Percentiles rank a stretch among this genome's conserved stretches.
Conservation (phyloP, 2,329 filamentous ascomycete species). For the Ophiostoma novo-ulmi region DNA sequence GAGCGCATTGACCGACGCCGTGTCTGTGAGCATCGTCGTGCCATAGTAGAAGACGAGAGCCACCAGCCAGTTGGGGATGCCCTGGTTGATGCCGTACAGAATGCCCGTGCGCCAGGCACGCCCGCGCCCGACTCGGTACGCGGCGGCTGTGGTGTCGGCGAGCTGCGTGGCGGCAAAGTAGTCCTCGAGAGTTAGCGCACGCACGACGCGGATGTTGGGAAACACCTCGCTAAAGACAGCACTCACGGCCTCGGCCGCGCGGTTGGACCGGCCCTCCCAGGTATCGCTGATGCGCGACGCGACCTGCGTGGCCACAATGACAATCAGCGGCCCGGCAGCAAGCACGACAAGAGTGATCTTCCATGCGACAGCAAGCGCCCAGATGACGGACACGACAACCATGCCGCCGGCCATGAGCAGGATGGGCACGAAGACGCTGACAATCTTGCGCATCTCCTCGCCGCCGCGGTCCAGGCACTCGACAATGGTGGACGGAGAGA, state of each 20-base stretch:
- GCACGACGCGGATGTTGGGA: constrained; percentile 71
- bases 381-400: constrained; percentile 62
- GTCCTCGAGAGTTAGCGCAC: constrained; percentile 65
- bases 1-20: constrained; percentile 51
- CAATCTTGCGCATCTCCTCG: constrained; percentile 80
- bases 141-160: constrained; percentile 43
- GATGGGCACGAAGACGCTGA: constrained; percentile 71
- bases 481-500: constrained; percentile 55
- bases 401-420: constrained; percentile 63
- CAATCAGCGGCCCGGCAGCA: constrained; percentile 61
- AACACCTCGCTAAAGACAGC: constrained; percentile 70
- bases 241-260: constrained; percentile 55
- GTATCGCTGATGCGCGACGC: constrained; percentile 61
- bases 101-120: constrained; percentile 63
- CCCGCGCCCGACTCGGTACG: constrained; percentile 57
- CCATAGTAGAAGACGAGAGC: constrained; percentile 84
- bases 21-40: constrained; percentile 52
- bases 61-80: constrained; percentile 63
- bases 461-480: constrained; percentile 74
- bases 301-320: constrained; percentile 59
- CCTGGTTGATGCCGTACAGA: constrained; percentile 74
- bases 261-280: constrained; percentile 68
- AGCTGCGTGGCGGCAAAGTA: constrained; percentile 64
- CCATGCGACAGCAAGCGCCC: constrained; percentile 73
- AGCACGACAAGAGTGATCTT: constrained; percentile 74